phyloP scores from a whole-genome alignment of 1,284 basidiomycete genomes.

The Grifola frondosa region DNA sequence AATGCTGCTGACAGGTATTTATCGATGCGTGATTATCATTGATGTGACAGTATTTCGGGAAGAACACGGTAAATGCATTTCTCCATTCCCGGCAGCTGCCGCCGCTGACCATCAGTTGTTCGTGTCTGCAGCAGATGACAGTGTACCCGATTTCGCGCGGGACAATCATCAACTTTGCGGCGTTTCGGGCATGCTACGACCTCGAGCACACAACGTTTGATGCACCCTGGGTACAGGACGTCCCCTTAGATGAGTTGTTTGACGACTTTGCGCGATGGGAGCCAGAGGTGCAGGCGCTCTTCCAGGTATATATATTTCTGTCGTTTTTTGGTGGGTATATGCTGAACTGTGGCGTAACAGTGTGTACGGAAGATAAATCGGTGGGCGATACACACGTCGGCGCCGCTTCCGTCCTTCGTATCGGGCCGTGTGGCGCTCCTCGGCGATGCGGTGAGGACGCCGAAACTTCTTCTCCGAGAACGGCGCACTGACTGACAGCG shows the following conservation, averaged over 20 bases:
- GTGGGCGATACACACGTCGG: constrained; percentile 51
- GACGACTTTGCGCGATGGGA: constrained; percentile 42
- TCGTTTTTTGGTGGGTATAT: too few species aligned
- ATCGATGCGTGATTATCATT: not conserved
- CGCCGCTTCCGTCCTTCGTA: constrained; percentile 39
- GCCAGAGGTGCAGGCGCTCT: constrained; percentile 38
- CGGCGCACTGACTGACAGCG: not conserved
- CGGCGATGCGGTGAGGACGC: constrained; percentile 45
- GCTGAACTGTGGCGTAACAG: constrained; percentile 8
- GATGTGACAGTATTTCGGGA: constrained; percentile 41
- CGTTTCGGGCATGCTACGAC: constrained; percentile 32
- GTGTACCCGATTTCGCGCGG: constrained; percentile 45
- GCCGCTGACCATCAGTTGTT: too few species aligned
- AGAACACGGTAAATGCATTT: constrained; percentile 32
- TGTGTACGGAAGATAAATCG: constrained; percentile 27
- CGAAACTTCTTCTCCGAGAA: not conserved
- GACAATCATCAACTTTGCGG: constrained; percentile 42
- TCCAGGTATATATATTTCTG: constrained; percentile 32
- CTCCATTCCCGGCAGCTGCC: not conserved
- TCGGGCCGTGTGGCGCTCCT: constrained; percentile 44
- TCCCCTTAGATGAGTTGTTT: constrained; percentile 28
- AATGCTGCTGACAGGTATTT: too few species aligned
- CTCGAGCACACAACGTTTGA: constrained; percentile 37
- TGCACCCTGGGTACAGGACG: constrained; percentile 38
- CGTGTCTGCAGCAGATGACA: constrained; percentile 42